Base-by-base conservation (phyloP, 2,329 filamentous ascomycete genomes). In the Daldinia sp. region DNA sequence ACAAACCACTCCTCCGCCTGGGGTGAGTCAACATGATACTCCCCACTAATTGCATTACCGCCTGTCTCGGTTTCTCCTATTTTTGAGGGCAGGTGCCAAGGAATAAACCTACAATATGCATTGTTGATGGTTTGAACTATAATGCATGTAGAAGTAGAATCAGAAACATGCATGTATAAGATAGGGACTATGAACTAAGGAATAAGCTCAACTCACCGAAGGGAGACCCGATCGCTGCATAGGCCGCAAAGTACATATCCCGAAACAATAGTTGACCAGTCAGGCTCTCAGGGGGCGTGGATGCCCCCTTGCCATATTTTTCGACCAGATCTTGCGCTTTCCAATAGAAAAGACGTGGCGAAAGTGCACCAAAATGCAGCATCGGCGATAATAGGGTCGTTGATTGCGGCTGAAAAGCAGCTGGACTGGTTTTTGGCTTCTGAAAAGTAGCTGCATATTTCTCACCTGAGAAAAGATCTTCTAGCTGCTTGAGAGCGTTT, bases 191-290 rank as follows among this genome's bases (percentile, higher is more conserved):
- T 15, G 15, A 33, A 7, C 30, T 1, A 15, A n/a, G 28, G n/a
- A 26, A 33, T 28, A 33, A 30, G 35, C 12, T 15, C 35, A 39
- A 33, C 68, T 64, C n/a, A 68, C 68, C 83, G 72, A 93, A 94
- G 0, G 81, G 74, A 35, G 86, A 82, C 0, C 92, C 92, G 1
- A 93, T 81, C 0, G 87, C 85, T 0, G 91, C 90, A 76, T 94
- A 91, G 0, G 92, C 91, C 13, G 87, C 91, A 73, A 94, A 94
- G 79, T 94, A 94, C 92, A 94, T 94, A 76, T 94, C 92, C 15
- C 92, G 85, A 78, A 94, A 94, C 10, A 93, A 82, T 1, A 94
- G 79, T 73, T 94, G 92, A 2, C 92, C 92, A 0, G 86, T 89
- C 15, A 94, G 78, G 68, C 88, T 92, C n/a, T 88, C 88, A 0